Base-by-base conservation (phyloP, 2,329 filamentous ascomycete species). In the Hypoxylon sp. region DNA sequence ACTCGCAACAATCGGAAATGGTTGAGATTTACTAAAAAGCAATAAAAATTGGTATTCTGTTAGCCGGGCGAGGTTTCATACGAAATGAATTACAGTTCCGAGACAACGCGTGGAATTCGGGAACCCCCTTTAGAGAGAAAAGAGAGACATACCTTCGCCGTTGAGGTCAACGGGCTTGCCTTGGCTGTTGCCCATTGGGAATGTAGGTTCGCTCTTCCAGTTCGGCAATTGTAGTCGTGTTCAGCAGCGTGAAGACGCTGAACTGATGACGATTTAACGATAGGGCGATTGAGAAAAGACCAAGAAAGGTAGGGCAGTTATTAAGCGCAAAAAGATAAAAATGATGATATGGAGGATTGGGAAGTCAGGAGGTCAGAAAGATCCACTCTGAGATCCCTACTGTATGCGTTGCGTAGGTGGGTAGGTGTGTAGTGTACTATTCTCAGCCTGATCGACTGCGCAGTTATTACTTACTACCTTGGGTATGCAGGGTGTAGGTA, bases 1-100 rank as follows among this genome's bases (percentile, higher is more conserved):
- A 99, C 96, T 77, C 96, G 91, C 71, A 98, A 84, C 60, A 99
- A 86, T 71, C 95, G 92, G 81, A 99, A 99, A 81, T 99, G 96
- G 77, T 97, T 97, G 74, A 99, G 90, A 79, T 95, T 98, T 74
- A 97, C 96, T 97, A 45, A 45, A 41, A 55, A 52, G 63, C 30
- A 32, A 39, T 50, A 63, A 48, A 64, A 69, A 67, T 69, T 61
- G 56, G 74, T 65, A 71, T 25, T 58, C 19, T 65, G 65, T 72
- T 73, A 71, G 63, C 56, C 46, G 23, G 43, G 47, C 6, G 25
- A 46, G 47, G 34, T 60, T 45, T 46, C 30, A 60, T 45, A 50
- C 37, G 21, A 43, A 57, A 21, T 23, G 54, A n/a, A 48, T 56
- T 61, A 27, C 65, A 71, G 59, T 43, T 60, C 73, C 66, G 65